Base-by-base conservation (phyloP, 441 rosid genomes). In the Adansonia madagascariensis region DNA sequence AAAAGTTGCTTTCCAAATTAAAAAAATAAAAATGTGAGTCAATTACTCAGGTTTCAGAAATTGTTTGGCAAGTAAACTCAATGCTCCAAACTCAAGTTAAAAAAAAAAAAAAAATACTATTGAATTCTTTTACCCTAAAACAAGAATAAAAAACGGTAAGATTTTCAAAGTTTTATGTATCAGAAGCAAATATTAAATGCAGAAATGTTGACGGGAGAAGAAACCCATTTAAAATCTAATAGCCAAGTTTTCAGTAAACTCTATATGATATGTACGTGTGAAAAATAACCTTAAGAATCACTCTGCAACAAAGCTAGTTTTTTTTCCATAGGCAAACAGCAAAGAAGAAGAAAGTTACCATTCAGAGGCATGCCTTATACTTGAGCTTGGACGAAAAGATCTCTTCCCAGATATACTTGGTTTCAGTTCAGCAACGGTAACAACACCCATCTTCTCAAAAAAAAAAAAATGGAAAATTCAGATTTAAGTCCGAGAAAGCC, bases 301-400 rank as follows among this genome's bases (percentile, higher is more conserved):
- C 8, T 43, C 6, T 22, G 10, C 71, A 73, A 73, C 8, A 73
- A 67, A 22, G 56, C 15, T 18, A 66, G 24, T 7, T 53, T 65
- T 43, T 43, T 31, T 31, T 31, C 24, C 6, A 67, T n/a, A 17
- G 10, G 52, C 20, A 35, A 22, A 11, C 18, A 14, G n/a, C 22
- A 8, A 69, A 64, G 80, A 71, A 24, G 76, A 12, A 50, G 17
- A 74, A 76, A 24, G 71, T 76, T 88, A 95, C 98, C 99, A 95
- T 85, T 95, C 99, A 63, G 98, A 84, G 79, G 97, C 95, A 83
- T 93, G 98, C 75, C 99, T 88, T 63, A 92, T 91, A 53, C 89
- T 95, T 27, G 97, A 90, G 75, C 86, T 92, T 20, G 94, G 91
- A 80, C 98, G 96, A 85, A 92, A 91, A 2, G 91, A 85, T 87